Conservation (phyloP, 352 stramenopile genomes). For the Globisporangium cylindrosporum region DNA sequence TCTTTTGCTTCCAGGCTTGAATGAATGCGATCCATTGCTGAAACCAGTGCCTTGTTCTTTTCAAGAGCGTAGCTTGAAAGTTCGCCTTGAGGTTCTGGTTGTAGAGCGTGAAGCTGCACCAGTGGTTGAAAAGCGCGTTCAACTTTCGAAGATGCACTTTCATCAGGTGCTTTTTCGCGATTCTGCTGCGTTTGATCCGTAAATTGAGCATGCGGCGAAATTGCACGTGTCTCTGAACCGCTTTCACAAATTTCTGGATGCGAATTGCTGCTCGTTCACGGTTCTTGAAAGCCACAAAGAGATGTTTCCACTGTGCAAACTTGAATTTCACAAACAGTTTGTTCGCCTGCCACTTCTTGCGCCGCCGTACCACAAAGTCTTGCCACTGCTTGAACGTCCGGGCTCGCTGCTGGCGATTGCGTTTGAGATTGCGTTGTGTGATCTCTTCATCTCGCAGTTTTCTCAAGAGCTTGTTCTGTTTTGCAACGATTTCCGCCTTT, state of each 20-base stretch:
- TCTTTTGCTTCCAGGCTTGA: conserved; percentile 22
- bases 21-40: conserved; percentile 42
- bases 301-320: conserved; percentile 53
- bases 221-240: conserved; percentile 17
- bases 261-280: conserved; percentile 23
- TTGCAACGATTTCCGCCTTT: conserved; percentile 32
- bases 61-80: conserved; percentile 41
- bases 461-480: conserved; percentile 44
- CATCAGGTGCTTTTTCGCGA: conserved; percentile 51
- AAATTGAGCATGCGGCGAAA: conserved; percentile 40
- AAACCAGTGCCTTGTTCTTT: conserved; percentile 45
- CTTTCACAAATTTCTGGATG: conserved; percentile 37
- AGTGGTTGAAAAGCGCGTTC: conserved; percentile 56
- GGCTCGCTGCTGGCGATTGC: conserved; percentile 22
- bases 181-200: conserved; percentile 42
- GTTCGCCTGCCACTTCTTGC: conserved; percentile 44
- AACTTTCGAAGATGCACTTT: conserved; percentile 52
- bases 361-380: conserved; percentile 23
- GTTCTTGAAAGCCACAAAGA: conserved; percentile 28
- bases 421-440: conserved; percentile 27
- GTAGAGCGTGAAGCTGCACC: conserved; percentile 32
- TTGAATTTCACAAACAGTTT: conserved; percentile 66
- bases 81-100: conserved; percentile 45
- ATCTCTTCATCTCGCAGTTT: conserved; percentile 54
- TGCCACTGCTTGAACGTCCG: conserved; percentile 38